Evolutionary conservation across 176 grass and related monocot species (phyloP), one percentile per base, ranked within the genome.

Genomic region (Pontederia crassipes): DNA sequence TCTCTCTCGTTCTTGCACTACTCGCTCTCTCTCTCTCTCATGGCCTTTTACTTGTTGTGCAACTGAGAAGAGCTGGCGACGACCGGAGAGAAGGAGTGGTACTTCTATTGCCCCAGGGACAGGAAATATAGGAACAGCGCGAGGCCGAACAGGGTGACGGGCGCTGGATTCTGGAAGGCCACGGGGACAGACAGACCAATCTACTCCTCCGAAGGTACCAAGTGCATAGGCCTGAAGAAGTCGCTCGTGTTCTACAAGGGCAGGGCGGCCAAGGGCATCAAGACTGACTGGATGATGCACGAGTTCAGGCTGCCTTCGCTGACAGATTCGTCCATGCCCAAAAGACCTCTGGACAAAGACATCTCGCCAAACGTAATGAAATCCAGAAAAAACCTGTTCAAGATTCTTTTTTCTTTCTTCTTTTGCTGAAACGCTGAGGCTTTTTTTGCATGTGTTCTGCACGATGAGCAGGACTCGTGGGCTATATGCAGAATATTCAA

Each of bases 211-310:
- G 88, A 98, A 32, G 84, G 82, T 12, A 77, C 64, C 74, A 98
- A 86, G 74, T 98, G 94, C 85, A 98, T 98, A 68, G 88, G 88
- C 65, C 76, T 98, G 54, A 98, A 98, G 74, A 98, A 98, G 65
- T 98, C 94, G 11, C 94, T 98, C 24, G 94, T 98, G 53, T 93
- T 98, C 67, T 98, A 98, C 77, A 86, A 79, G 82, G 94, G 94
- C 12, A 92, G 94, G 78, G 94, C 94, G 2, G 94, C 94, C 11
- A 92, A 89, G 76, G 93, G 93, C 8, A 47, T 81, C 45, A 98
- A 98, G 82, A 98, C 93, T 0, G 93, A 98, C 64, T 98, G 93
- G 94, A 98, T 98, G 94, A 98, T 98, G 94, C 94, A 98, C 28
- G 94, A 89, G 73, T 98, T 98, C 51, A 82, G 82, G 24, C 77